These are phyloP conservation scores for Lactarius vividus DNA, from an alignment of 768 basidiomycete genomes.

Conservation along the genomic window DNA sequence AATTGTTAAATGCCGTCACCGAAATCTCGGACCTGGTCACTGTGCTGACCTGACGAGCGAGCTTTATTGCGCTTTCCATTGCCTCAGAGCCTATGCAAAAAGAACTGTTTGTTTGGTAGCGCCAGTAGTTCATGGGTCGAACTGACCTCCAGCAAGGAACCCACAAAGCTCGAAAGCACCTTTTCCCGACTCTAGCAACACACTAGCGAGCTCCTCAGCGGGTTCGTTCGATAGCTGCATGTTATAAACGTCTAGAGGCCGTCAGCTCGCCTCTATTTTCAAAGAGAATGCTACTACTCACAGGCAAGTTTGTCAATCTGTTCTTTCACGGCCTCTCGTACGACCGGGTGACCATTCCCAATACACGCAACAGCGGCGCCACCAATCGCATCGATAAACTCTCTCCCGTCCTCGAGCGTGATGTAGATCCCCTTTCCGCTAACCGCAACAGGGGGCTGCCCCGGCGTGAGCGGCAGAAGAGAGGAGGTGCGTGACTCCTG, in stretches of 20 bases:
- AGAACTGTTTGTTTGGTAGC: neutral
- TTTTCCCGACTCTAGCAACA: conserved; percentile 59
- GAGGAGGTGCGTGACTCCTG: conserved; percentile 23
- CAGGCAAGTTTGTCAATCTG: conserved; percentile 78
- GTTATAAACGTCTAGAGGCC: conserved; percentile 71
- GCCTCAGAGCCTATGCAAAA: conserved; percentile 70
- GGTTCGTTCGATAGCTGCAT: conserved; percentile 82
- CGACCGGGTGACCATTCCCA: conserved; percentile 70
- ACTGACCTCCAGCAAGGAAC: conserved; percentile 73
- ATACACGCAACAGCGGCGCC: conserved; percentile 83
- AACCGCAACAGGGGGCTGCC: conserved; percentile 67
- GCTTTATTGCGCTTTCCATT: conserved; percentile 81
- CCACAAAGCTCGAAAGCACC: conserved; percentile 72
- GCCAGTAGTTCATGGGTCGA: neutral
- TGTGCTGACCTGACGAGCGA: conserved; percentile 63
- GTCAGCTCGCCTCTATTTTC: neutral
- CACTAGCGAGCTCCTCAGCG: conserved; percentile 74
- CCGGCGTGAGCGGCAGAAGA: conserved; percentile 54
- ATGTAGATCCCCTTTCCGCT: conserved; percentile 68
- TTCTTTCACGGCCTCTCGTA: conserved; percentile 71
- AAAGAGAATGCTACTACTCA: conserved; percentile 38
- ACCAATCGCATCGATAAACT: conserved; percentile 75
- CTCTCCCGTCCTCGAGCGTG: conserved; percentile 64
- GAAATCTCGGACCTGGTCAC: neutral
- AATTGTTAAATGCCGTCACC: conserved; percentile 6